Conservation (phyloP, 2,329 filamentous ascomycete genomes). For the Mycogone perniciosa region DNA sequence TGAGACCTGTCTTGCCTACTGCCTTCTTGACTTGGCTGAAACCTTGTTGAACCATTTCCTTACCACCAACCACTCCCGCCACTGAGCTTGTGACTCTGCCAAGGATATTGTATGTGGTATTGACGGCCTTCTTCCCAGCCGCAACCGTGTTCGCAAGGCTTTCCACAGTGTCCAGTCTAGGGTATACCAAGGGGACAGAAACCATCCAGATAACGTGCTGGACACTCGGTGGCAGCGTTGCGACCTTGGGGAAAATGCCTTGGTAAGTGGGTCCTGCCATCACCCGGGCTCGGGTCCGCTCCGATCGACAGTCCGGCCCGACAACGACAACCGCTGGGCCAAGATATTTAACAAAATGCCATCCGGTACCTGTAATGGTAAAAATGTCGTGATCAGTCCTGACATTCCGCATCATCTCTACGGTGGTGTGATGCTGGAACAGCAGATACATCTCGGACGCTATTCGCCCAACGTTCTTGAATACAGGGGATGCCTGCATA, state of each 20-base stretch:
- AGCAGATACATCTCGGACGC: constrained; percentile 97
- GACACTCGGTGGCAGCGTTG: constrained; percentile 80
- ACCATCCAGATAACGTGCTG: constrained; percentile 98
- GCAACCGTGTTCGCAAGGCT: constrained; percentile 85
- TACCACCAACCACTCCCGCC: constrained; percentile 90
- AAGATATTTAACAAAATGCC: constrained; percentile 97
- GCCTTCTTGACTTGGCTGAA: constrained; percentile 96
- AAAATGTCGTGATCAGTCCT: constrained; percentile 87
- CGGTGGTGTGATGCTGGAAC: constrained; percentile 95
- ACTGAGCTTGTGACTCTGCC: constrained; percentile 94
- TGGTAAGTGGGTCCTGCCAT: constrained; percentile 96
- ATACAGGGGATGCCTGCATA: constrained; percentile 96
- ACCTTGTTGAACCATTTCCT: constrained; percentile 83
- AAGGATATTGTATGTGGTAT: constrained; percentile 90
- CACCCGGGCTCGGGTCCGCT: constrained; percentile 83
- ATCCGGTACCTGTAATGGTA: constrained; percentile 92
- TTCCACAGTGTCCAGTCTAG: constrained; percentile 84
- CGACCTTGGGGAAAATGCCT: constrained; percentile 92
- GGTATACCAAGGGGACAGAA: constrained; percentile 85
- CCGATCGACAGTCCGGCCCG: constrained; percentile 85
- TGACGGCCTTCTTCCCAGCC: constrained; percentile 93
- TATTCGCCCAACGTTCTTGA: constrained; percentile 94
- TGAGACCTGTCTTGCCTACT: constrained; percentile 88
- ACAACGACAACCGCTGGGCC: constrained; percentile 86
- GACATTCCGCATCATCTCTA: constrained; percentile 86